Evolutionary conservation across 768 basidiomycete genomes (phyloP).

Genomic region (Tulasnella sp.): DNA sequence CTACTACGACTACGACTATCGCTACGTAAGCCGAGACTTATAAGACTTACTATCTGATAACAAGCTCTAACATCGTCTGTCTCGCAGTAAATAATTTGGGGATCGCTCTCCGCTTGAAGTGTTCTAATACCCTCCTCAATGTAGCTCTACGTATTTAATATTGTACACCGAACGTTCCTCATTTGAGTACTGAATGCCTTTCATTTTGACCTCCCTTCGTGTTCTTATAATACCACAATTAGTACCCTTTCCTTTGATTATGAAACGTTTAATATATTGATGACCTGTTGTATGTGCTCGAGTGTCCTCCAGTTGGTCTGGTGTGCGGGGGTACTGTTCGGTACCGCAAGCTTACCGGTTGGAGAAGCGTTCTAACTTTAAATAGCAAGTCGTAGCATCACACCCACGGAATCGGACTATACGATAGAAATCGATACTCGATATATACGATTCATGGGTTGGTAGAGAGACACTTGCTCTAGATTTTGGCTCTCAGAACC

Average conservation of each 20-base stretch:
- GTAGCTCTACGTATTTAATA: background rate
- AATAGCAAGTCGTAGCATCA: too few relatives aligned
- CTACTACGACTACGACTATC: slow-evolving; percentile 14
- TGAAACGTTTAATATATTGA: too few relatives aligned
- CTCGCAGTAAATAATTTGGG: background rate
- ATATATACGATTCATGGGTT: too few relatives aligned
- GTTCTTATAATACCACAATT: background rate
- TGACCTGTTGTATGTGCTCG: too few relatives aligned
- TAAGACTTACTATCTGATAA: background rate
- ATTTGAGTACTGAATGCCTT: background rate
- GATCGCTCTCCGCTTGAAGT: background rate
- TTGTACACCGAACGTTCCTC: background rate
- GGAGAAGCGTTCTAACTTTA: too few relatives aligned
- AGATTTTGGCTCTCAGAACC: background rate
- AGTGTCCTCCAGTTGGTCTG: too few relatives aligned
- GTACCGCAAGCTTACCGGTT: too few relatives aligned
- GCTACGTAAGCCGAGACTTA: background rate
- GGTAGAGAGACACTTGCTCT: too few relatives aligned
- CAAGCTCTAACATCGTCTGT: background rate
- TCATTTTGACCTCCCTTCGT: background rate
- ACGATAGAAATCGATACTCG: too few relatives aligned
- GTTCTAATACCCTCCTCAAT: background rate
- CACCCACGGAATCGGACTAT: too few relatives aligned
- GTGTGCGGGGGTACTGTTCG: too few relatives aligned
- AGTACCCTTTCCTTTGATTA: background rate